Base-by-base conservation (phyloP, 139 green algal genomes). In the Coelastrella sp. region DNA sequence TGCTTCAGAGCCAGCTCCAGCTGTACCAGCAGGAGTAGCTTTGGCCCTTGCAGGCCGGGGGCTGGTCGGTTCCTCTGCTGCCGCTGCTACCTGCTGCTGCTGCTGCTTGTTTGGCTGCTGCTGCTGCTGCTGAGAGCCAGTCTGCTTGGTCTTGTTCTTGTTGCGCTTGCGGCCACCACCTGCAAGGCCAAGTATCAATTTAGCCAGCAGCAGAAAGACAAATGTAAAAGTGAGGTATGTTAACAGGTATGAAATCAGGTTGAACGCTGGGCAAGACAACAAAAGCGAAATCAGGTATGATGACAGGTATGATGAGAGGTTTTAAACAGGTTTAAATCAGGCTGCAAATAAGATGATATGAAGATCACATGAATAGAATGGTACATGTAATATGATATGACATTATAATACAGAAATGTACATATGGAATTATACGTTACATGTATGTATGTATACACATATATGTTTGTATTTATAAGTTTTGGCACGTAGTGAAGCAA, bases 101-200 rank as follows among this genome's bases (percentile, higher is more conserved):
- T 73, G 35, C 82, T 79, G 65, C 82, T 87, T 27, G 56, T 11
- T n/a, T 17, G 25, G n/a, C 81, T 87, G 81, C 80, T 86, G 80
- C 35, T 78, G 65, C 82, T 79, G n/a, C 15, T 73, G 49, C 19
- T 56, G 61, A 9, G 49, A 59, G 15, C 65, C 82, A 0, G 27
- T 65, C 82, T 87, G 82, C 82, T 87, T 78, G 58, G 65, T 87
- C 9, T 88, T 88, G 68, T 88, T 81, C 68, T 88, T 88, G 84
- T 88, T 88, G 5, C 84, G 66, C 49, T 88, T 88, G 10, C 68
- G 84, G n/a, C 68, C 49, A 25, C 84, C 84, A 24, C 84, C 84
- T 88, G 84, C 78, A 65, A 10, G 35, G 68, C 7, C 78, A 68
- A 24, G 10, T 11, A n/a, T n/a, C 6, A 11, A 20, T 25, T 78